Evolutionary conservation across 225 moss, liverwort and hornwort genomes (phyloP).

Genomic region (Bryoerythrophyllum caledonicum): DNA sequence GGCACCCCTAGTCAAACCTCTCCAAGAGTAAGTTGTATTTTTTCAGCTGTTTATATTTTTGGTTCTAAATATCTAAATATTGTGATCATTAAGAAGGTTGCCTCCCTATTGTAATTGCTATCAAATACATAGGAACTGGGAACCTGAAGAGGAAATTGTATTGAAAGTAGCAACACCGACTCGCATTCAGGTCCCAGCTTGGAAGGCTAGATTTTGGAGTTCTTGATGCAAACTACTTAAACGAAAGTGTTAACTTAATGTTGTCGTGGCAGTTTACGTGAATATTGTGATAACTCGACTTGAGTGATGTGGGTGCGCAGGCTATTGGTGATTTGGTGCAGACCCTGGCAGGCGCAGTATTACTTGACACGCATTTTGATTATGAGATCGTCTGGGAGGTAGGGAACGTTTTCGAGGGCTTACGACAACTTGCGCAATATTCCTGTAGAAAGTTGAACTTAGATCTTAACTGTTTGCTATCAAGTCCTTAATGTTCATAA

Average conservation of each 20-base stretch:
- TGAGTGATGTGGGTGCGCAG: constrained; percentile 36
- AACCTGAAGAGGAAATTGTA: neutral
- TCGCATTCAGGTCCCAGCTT: neutral
- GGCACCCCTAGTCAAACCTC: constrained; percentile 63
- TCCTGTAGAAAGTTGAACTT: neutral
- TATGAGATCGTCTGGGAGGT: constrained; percentile 76
- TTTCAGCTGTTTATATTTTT: neutral
- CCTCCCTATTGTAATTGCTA: neutral
- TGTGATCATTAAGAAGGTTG: neutral
- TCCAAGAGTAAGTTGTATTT: constrained; percentile 49
- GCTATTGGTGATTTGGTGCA: constrained; percentile 73
- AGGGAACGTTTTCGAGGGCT: neutral
- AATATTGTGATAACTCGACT: constrained; percentile 1
- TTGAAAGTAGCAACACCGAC: neutral
- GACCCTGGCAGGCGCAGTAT: constrained; percentile 62
- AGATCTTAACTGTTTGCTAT: neutral
- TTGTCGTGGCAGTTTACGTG: neutral
- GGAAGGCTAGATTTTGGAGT: neutral
- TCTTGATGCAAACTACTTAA: neutral
- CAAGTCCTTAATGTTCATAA: neutral
- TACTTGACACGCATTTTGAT: constrained; percentile 63
- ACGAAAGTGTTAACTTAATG: neutral
- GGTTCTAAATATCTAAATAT: neutral
- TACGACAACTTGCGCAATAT: neutral
- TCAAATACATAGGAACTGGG: neutral